Evolutionary conservation across 2,329 filamentous ascomycete species (phyloP), one percentile per base, ranked within the genome.

Genomic region (Ilyonectria sp.): DNA sequence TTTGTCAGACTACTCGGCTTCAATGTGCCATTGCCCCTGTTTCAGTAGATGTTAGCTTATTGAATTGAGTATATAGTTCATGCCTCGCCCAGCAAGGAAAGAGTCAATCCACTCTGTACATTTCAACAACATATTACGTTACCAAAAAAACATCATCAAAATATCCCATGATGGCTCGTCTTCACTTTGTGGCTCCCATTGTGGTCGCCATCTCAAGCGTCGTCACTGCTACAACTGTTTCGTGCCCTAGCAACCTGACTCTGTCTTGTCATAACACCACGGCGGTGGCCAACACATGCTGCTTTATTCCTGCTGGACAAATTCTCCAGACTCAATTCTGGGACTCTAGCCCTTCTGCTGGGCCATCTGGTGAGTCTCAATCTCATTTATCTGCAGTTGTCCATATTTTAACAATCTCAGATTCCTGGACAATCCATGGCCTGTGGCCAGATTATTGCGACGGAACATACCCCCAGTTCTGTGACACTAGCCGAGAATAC

Each of bases 281-380:
- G 3, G 80, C 81, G 8, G 86, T 88, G n/a, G 78, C 85, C 57
- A 85, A 94, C 75, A 87, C 90, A 7, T 94, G 93, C 82, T 94
- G 93, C 81, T 92, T 94, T 82, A 85, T 88, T 23, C 92, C 92
- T 0, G 90, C 91, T 4, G 93, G 93, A 8, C 88, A 93, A 69
- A 81, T 94, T 50, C 85, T 94, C 5, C 88, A 90, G 79, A 94
- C 93, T 2, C 92, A 94, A 74, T 94, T 94, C 81, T 94, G 92
- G 92, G 92, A 94, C 75, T 87, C 89, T 0, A 77, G 86, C 65
- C 91, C 92, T 1, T 83, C 86, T 1, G 86, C 88, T 3, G 92
- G 93, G 0, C 92, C 93, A 2, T 61, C 71, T 13, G 71, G 76
- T 76, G 31, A 52, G 65, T 63, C 15, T 0, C 1, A 1, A 2